Base-by-base conservation (phyloP, 23 red algal species). In the Gracilariopsis chorda region DNA sequence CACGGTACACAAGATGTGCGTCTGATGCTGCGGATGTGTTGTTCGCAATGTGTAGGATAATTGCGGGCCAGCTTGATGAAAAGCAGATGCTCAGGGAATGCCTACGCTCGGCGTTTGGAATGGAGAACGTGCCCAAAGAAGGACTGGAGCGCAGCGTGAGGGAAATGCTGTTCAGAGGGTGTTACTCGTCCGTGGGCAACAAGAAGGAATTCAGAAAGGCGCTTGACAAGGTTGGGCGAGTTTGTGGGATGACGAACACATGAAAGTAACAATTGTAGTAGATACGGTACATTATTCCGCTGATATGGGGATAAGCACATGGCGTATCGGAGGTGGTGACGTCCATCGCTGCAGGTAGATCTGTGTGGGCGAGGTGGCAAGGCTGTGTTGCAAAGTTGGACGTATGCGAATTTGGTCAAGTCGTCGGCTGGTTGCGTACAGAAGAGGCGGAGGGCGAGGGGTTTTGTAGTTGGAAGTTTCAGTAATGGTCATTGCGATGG, bases 11-110 rank as follows among this genome's bases (percentile, higher is more conserved):
- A 20, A 44, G 75, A 23, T 80, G 75, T 23, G 48, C 75, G 27
- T 55, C 49, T 59, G 75, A 39, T 57, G 75, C 56, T 40, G 75
- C 75, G 30, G 75, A 80, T 80, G 75, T 59, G 2, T 43, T 80
- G 30, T 80, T 80, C 49, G 75, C 75, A 19, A 57, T 80, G 75
- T 80, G 75, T 46, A 1, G 52, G 56, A 55, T 57, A 16, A 59
- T 80, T 40, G 51, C 75, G 56, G 75, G 75, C 14, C 35, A 80
- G 41, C 7, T 80, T 2, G 75, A 80, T 35, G 49, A 55, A 35
- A 59, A 80, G 23, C 24, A 49, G 10, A 1, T 80, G 20, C 52
- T 80, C 19, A 55, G 75, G 56, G 52, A 55, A 19, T 80, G 75
- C 32, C 49, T 80, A 4, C 51, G n/a, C 51, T 21, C 75, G 19